A percentile compares a stretch with the other conserved stretches of the same genome.
phyloP scores from a whole-genome alignment of 2,329 filamentous ascomycete species.

The Sporothrix brasiliensis region DNA sequence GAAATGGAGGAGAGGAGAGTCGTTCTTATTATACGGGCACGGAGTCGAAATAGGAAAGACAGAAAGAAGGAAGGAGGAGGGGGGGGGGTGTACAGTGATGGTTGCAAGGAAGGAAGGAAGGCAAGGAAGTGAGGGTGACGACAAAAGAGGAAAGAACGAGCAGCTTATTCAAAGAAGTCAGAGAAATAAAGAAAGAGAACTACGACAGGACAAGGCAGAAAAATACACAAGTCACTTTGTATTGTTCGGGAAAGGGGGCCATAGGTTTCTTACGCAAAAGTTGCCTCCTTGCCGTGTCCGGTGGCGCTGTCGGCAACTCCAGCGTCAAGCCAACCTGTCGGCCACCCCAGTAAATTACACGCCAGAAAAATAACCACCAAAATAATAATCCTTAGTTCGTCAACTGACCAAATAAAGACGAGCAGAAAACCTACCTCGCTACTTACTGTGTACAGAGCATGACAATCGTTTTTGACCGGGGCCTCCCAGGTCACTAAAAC shows the following conservation, averaged over 20 bases:
- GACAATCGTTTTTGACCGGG: not conserved
- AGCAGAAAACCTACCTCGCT: no score
- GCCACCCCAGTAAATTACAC: not conserved
- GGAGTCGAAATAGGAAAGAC: not conserved
- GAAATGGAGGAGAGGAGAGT: not conserved
- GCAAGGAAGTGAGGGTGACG: constrained; percentile 6
- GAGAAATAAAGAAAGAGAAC: not conserved
- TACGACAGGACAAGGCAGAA: not conserved
- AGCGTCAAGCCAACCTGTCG: not conserved
- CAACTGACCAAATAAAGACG: not conserved
- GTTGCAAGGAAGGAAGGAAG: not conserved
- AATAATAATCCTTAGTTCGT: not conserved
- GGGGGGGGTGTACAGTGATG: not conserved
- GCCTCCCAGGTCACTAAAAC: constrained; percentile 21
- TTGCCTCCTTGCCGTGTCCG: constrained; percentile 26
- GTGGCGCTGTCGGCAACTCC: constrained; percentile 27
- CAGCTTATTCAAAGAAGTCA: constrained; percentile 4
- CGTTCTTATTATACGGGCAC: not conserved
- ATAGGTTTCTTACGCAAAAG: constrained; percentile 17
- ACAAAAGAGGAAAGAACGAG: constrained; percentile 2
- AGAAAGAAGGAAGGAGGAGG: not conserved
- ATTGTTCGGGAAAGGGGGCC: not conserved
- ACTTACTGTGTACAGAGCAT: no score
- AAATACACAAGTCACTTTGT: not conserved
- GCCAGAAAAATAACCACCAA: not conserved